These are phyloP conservation scores for Nemania sp. DNA, from an alignment of 2,329 filamentous ascomycete species.

Conservation along the genomic window DNA sequence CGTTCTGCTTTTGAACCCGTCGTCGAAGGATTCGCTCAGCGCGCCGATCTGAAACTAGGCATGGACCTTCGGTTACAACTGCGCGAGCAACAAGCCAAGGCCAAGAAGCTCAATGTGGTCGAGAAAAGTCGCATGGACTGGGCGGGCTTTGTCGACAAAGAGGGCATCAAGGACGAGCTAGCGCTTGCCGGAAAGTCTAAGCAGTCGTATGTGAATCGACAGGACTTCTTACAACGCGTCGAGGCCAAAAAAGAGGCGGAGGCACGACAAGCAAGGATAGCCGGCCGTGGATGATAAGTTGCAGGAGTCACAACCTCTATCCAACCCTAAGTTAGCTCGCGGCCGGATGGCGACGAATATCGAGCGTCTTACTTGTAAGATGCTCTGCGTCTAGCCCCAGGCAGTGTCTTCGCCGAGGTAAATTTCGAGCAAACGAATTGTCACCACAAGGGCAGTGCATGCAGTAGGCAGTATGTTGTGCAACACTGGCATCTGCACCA, in stretches of 20 bases:
- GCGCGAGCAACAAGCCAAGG: conserved; percentile 51
- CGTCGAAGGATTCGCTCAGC: conserved; percentile 46
- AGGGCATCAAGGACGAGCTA: conserved; percentile 71
- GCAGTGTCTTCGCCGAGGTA: background rate
- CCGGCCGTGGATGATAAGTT: conserved; percentile 39
- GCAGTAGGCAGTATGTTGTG: too few species aligned
- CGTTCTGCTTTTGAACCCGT: conserved; percentile 66
- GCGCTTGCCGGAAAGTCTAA: conserved; percentile 67
- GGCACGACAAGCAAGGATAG: conserved; percentile 56
- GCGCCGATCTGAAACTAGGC: conserved; percentile 62
- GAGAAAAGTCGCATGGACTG: conserved; percentile 76
- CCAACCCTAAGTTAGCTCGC: background rate
- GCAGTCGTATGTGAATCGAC: conserved; percentile 62
- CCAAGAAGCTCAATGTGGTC: conserved; percentile 70
- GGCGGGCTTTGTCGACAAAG: conserved; percentile 72
- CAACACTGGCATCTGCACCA: too few species aligned
- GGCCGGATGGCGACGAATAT: background rate
- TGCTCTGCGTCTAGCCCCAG: background rate
- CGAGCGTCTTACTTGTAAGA: background rate
- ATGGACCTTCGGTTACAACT: conserved; percentile 53
- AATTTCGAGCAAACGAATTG: background rate
- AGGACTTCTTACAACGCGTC: conserved; percentile 68
- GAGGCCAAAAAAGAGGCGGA: conserved; percentile 66
- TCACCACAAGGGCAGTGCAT: too few species aligned
- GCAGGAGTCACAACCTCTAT: background rate